Conservation (phyloP, 345 rosid species). For the Eucalyptus pumila region DNA sequence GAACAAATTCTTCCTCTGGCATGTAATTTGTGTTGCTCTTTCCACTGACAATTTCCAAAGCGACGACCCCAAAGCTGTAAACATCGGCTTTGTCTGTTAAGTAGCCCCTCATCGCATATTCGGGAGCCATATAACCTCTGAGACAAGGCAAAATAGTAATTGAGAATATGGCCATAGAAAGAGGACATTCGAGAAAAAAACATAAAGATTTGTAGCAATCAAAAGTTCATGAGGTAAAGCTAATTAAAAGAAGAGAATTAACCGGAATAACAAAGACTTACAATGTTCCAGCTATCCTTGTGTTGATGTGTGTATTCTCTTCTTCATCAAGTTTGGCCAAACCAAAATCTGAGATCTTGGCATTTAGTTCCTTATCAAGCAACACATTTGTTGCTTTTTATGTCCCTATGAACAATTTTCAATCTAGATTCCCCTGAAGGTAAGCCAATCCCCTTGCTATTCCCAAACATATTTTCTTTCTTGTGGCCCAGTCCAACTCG, state of each 20-base stretch:
- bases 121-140: conserved; percentile 98
- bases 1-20: conserved; percentile 83
- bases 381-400: conserved; percentile 58
- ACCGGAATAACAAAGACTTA: neutral
- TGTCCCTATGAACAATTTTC: conserved; percentile 64
- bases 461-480: conserved; percentile 32
- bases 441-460: conserved; percentile 40
- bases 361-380: conserved; percentile 45
- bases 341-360: conserved; percentile 62
- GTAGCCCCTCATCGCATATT: conserved; percentile 94
- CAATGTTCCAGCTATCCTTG: conserved; percentile 62
- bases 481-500: conserved; percentile 37
- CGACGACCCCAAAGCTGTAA: conserved; percentile 81
- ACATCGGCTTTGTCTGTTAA: conserved; percentile 90
- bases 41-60: conserved; percentile 74
- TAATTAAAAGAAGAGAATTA: neutral
- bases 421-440: conserved; percentile 54
- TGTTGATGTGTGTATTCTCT: conserved; percentile 61
- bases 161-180: neutral
- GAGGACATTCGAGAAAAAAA: neutral
- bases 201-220: neutral
- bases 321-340: conserved; percentile 65
- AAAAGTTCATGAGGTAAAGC: neutral
- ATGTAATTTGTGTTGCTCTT: conserved; percentile 88
- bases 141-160: neutral